A percentile compares a stretch with the other conserved stretches of the same genome.
phyloP scores from a whole-genome alignment of 257 asterid genomes.

The Scutellaria galericulata region DNA sequence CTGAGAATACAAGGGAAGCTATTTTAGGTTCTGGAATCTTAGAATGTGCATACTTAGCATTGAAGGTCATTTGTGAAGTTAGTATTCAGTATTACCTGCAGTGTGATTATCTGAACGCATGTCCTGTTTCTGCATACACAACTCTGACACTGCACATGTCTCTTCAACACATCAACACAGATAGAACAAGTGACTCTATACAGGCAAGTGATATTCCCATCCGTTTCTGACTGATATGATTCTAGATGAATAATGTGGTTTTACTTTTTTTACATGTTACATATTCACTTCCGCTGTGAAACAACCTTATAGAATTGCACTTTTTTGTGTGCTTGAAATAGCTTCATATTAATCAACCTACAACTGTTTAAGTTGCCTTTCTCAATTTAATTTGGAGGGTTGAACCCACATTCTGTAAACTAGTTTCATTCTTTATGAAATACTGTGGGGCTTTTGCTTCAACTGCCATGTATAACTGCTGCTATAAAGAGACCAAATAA shows the following conservation, averaged over 20 bases:
- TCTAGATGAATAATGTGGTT: conserved; percentile 17
- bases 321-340: conserved; percentile 6
- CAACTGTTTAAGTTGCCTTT: neutral
- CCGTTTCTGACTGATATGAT: conserved; percentile 29
- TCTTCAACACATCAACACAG: conserved; percentile 52
- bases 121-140: conserved; percentile 70
- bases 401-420: neutral
- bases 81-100: conserved; percentile 70
- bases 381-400: neutral
- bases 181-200: conserved; percentile 38
- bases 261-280: conserved; percentile 11
- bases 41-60: conserved; percentile 52
- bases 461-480: neutral
- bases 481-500: neutral
- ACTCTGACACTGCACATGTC: conserved; percentile 72
- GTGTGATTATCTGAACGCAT: conserved; percentile 51
- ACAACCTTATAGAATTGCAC: neutral
- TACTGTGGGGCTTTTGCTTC: conserved; percentile 3
- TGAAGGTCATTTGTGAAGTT: conserved; percentile 79
- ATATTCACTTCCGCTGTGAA: conserved; percentile 1
- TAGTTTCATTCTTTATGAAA: neutral
- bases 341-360: conserved; percentile 5
- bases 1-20: conserved; percentile 62
- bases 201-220: conserved; percentile 63
- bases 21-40: conserved; percentile 54